Conservation (phyloP, 1,284 basidiomycete genomes). For the Singerocomus inundabilis region DNA sequence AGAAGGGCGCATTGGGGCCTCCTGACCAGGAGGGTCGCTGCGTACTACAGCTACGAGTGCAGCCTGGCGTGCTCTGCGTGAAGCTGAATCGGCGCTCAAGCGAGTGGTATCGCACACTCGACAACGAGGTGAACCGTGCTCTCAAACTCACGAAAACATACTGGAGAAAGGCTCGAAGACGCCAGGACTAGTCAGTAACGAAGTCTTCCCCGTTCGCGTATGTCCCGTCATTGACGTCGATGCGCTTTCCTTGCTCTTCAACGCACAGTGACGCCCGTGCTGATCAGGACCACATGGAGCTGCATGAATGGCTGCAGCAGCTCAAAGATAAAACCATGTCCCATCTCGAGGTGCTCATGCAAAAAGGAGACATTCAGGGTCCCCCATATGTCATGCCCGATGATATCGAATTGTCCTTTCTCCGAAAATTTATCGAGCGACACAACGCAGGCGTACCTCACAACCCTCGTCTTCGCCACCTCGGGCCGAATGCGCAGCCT, state of each 20-base stretch:
- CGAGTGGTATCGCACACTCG: slow-evolving; percentile 75
- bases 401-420: slow-evolving; percentile 69
- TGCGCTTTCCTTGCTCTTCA: neutral
- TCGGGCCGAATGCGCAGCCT: slow-evolving; percentile 38
- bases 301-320: slow-evolving; percentile 81
- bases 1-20: slow-evolving; percentile 69
- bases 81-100: slow-evolving; percentile 68
- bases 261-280: slow-evolving; percentile 57
- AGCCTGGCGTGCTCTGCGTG: slow-evolving; percentile 74
- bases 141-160: slow-evolving; percentile 80
- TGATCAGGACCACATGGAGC: slow-evolving; percentile 82
- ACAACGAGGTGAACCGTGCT: slow-evolving; percentile 70
- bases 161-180: slow-evolving; percentile 71
- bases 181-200: slow-evolving; percentile 61
- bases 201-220: neutral
- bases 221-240: slow-evolving; percentile 11
- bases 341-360: slow-evolving; percentile 77
- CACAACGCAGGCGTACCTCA: slow-evolving; percentile 68
- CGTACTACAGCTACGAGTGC: slow-evolving; percentile 70
- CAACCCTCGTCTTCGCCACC: slow-evolving; percentile 69
- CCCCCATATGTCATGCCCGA: slow-evolving; percentile 78
- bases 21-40: slow-evolving; percentile 69
- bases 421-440: slow-evolving; percentile 76
- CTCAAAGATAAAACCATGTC: slow-evolving; percentile 84
- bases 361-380: slow-evolving; percentile 78